Evolutionary conservation across 192 early-diverging fungal species (phyloP).

Genomic region (Podila horticola): DNA sequence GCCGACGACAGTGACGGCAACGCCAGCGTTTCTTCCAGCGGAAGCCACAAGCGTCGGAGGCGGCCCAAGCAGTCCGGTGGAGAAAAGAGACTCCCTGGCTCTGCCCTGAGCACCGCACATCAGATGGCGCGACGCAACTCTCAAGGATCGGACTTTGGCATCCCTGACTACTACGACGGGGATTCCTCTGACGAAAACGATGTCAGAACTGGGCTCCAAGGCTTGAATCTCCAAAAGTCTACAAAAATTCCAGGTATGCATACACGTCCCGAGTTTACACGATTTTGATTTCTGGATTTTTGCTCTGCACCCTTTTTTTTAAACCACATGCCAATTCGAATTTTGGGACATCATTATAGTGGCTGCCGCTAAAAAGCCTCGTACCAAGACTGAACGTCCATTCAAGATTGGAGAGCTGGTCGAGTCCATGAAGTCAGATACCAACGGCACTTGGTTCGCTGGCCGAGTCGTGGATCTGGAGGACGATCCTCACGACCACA

Average conservation of each 20-base stretch:
- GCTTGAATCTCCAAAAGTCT: constrained; percentile 41
- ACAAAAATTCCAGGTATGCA: constrained; percentile 28
- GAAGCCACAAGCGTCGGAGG: constrained; percentile 42
- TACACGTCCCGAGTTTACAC: too few species aligned
- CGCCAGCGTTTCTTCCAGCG: constrained; percentile 45
- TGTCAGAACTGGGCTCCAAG: constrained; percentile 41
- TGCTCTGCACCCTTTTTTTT: too few species aligned
- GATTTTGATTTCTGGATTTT: too few species aligned
- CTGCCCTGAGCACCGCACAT: constrained; percentile 29
- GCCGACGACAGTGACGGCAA: constrained; percentile 51
- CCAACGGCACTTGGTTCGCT: constrained; percentile 47
- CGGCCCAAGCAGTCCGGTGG: constrained; percentile 32
- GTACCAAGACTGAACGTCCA: constrained; percentile 35
- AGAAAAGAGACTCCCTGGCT: constrained; percentile 30
- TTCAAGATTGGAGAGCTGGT: constrained; percentile 51
- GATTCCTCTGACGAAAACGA: constrained; percentile 37
- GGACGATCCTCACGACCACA: constrained; percentile 49
- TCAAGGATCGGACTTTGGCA: constrained; percentile 24
- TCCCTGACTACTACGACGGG: constrained; percentile 33
- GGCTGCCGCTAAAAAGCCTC: constrained; percentile 26
- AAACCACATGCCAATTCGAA: not conserved
- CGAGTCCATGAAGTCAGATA: constrained; percentile 50
- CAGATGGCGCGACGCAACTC: constrained; percentile 25
- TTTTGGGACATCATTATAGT: not conserved
- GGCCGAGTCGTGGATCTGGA: constrained; percentile 46